Base-by-base conservation (phyloP, 78 protist genomes). In the Dictyostelium purpureum region DNA sequence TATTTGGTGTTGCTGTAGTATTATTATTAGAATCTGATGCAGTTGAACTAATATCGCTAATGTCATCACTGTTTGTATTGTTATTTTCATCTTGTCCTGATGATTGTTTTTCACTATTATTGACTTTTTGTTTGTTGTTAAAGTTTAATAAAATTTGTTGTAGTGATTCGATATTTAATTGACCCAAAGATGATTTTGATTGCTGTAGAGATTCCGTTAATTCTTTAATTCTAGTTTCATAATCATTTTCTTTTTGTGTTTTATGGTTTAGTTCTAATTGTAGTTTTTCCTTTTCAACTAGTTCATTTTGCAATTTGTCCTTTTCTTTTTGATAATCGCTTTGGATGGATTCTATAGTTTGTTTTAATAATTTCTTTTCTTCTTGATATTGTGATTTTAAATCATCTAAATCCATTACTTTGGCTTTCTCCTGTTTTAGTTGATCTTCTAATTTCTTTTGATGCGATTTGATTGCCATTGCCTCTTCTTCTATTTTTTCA, bases 401-500 rank as follows among this genome's bases (percentile, higher is more conserved):
- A 5, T 40, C 40, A 21, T 77, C 69, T 43, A 67, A 33, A 5
- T 67, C 78, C 24, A 45, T 6, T 2, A n/a, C 21, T 11, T 73
- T 59, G 4, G 21, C 28, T 31, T 43, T 73, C 47, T 73, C 75
- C 28, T 1, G 0, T 11, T 73, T 45, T 12, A 73, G 66, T 19
- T 85, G 74, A 9, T 70, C 70, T 37, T 37, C 35, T 24, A 43
- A 33, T 47, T 28, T 40, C 43, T 40, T 18, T 19, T 38, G 76
- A 24, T 85, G 67, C n/a, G 28, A 35, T 61, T 73, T 79, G 0
- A 79, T 65, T 33, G 43, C 28, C 11, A 45, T 33, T 7, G 92
- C 66, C 4, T 61, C 92, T 21, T 73, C 80, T 14, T 56, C 71
- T 2, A 85, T 54, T 57, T 70, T 40, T 12, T 52, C 66, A 43